Base-by-base conservation (phyloP, 345 rosid species). In the Geranium rotundifolium region DNA sequence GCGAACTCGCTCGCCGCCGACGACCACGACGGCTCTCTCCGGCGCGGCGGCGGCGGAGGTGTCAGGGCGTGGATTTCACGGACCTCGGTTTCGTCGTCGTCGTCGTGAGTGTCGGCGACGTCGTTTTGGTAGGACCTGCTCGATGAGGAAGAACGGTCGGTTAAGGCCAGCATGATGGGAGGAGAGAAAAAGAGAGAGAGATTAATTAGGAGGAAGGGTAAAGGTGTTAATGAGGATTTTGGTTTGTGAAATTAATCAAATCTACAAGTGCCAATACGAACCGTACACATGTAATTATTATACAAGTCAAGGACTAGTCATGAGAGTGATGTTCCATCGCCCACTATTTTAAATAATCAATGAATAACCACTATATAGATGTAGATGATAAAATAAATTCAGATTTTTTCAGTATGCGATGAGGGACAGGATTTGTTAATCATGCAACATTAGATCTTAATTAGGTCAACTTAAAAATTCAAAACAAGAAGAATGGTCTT, bases 21-120 rank as follows among this genome's bases (percentile, higher is more conserved):
- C 3, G 77, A 72, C 34, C 80, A 88, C 91, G 88, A 88, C 10
- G 59, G 19, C 29, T 65, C 83, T 31, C 61, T 69, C 65, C 70
- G 63, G 60, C 76, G 68, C 1, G 81, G 88, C 8, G 83, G 80
- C 2, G 31, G 77, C 0, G 86, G 86, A 34, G 82, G 92, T 56
- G 86, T 77, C 69, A 87, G 68, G 0, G 95, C 87, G 69, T 92
- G 91, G 81, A 92, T 92, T 77, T 92, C 98, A 15, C 98, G 80
- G 62, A 92, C 52, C 12, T 46, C 52, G 3, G 15, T 46, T 10
- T 46, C 52, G 14, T 46, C 52, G 15, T 46, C 52, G 52, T 46
- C 15, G 52, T 46, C 14, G 52, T 46, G 27, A 23, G 27, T 12
- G 52, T 46, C 14, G 52, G 12, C 52, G 52, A 46, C 52, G 52